Conservation (phyloP, 805 yeast genomes). For the Sugiyamaella boreocaroliniensis region DNA sequence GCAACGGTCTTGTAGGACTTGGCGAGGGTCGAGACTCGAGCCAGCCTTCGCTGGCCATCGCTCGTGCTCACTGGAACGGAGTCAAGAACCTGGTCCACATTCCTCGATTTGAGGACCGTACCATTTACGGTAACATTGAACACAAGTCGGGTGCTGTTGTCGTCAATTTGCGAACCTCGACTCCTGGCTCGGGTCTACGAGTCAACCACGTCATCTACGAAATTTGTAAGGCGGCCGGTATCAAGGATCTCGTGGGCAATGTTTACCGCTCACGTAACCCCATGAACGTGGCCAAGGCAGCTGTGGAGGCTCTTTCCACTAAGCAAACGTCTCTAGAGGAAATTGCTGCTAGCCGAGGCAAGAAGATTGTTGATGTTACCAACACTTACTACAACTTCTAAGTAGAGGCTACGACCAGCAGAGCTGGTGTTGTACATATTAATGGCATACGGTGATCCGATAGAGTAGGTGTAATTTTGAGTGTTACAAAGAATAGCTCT, state of each 20-base stretch:
- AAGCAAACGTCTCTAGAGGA: slow-evolving; percentile 80
- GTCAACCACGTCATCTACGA: slow-evolving; percentile 87
- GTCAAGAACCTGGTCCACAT: slow-evolving; percentile 74
- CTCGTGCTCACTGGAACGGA: slow-evolving; percentile 90
- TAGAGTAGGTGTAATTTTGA: too few species aligned
- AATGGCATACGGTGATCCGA: neutral
- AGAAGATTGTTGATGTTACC: slow-evolving; percentile 88
- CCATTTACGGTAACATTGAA: slow-evolving; percentile 77
- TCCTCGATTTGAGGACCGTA: slow-evolving; percentile 86
- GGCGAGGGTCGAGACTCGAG: slow-evolving; percentile 91
- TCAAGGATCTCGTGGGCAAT: slow-evolving; percentile 86
- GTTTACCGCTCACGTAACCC: slow-evolving; percentile 88
- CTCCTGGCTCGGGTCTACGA: slow-evolving; percentile 89
- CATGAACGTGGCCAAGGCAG: slow-evolving; percentile 89
- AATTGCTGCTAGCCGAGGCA: slow-evolving; percentile 86
- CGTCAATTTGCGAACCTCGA: slow-evolving; percentile 74
- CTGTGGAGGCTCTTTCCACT: slow-evolving; percentile 69
- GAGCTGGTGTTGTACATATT: neutral
- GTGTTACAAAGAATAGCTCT: too few species aligned
- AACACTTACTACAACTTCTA: slow-evolving; percentile 63
- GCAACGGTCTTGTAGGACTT: slow-evolving; percentile 86
- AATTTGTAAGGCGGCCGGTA: slow-evolving; percentile 88
- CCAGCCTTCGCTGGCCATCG: slow-evolving; percentile 65
- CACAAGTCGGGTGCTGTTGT: slow-evolving; percentile 83
- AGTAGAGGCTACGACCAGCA: neutral